A percentile compares a stretch with the other conserved stretches of the same genome.
Evolutionary conservation across 345 rosid genomes (phyloP).

Genomic region (Boechera retrofracta): DNA sequence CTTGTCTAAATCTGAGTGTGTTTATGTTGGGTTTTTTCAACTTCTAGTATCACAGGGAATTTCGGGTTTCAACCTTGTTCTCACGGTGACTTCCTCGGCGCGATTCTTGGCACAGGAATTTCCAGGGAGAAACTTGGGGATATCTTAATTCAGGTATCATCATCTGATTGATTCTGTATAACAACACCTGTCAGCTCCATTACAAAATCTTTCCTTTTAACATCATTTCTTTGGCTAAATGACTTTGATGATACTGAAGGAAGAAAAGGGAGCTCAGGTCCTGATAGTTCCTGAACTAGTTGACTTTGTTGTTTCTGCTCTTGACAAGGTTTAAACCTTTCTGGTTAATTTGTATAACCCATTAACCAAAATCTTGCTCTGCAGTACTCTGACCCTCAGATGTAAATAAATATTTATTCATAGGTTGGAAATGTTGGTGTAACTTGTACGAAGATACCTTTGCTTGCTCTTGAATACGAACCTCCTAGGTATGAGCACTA

Average conservation of each 20-base stretch:
- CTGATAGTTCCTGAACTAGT: constrained; percentile 86
- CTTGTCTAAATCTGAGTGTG: constrained; percentile 21
- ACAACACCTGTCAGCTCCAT: constrained; percentile 4
- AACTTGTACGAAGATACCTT: constrained; percentile 74
- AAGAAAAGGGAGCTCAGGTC: constrained; percentile 84
- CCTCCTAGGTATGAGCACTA: constrained; percentile 68
- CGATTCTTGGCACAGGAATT: constrained; percentile 93
- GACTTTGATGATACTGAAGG: constrained; percentile 51
- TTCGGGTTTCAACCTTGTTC: constrained; percentile 79
- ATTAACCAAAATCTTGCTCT: constrained; percentile 6
- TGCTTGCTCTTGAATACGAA: constrained; percentile 84
- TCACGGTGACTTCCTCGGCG: constrained; percentile 94
- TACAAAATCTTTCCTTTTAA: neutral
- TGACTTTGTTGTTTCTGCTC: constrained; percentile 70
- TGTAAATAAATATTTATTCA: constrained; percentile 17
- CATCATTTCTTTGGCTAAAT: constrained; percentile 20
- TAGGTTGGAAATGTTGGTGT: constrained; percentile 91
- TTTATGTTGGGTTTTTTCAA: constrained; percentile 13
- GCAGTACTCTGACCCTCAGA: constrained; percentile 20
- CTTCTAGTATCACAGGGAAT: constrained; percentile 73
- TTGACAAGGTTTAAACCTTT: constrained; percentile 68
- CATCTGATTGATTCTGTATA: constrained; percentile 22
- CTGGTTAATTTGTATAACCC: neutral
- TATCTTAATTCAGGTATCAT: constrained; percentile 80
- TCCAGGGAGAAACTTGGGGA: constrained; percentile 89